Base-by-base conservation (phyloP, 2,329 filamentous ascomycete species). In the Venturia asperata region DNA sequence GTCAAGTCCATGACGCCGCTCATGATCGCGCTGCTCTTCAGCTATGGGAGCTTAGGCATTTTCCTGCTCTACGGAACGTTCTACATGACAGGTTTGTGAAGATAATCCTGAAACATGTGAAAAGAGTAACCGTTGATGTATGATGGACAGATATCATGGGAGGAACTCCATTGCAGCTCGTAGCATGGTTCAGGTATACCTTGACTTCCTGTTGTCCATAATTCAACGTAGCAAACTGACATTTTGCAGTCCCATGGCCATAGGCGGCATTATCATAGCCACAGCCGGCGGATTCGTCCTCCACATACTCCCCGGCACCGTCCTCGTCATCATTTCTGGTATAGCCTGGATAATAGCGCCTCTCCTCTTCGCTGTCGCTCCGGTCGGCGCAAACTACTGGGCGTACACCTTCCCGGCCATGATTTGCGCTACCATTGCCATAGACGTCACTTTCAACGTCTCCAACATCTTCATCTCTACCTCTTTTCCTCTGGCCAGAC, bases 391-490 rank as follows among this genome's bases (percentile, higher is more conserved):
- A 34, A 34, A 78, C 56, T 88, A 89, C 78, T 93, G 89, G 90
- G 83, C 86, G 0, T 92, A 83, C 70, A 80, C 90, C 27, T 91
- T 92, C 71, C 87, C 89, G 5, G 21, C 65, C 19, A 88, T 88
- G 86, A 73, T 88, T 76, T 84, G 85, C 68, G 82, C 82, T 15
- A 92, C 89, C 0, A 79, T 92, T 42, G 88, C 87, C 21, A 85
- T 92, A 66, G 90, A 93, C 71, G 85, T 92, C 64, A 85, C 85
- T 7, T 92, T 87, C 76, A 91, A 88, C 71, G 83, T 92, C 1
- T 84, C 86, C 21, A 92, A 89, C 70, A 83, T 92, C 66, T 92
- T 90, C 75, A 67, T 91, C 73, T 91, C 88, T 0, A 91, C 88
- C 0, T 84, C 83, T 17, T 78, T 92, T 68, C 87, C 89, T 0